phyloP scores from a whole-genome alignment of 305 asterid genomes.

The Fraxinus nigra region DNA sequence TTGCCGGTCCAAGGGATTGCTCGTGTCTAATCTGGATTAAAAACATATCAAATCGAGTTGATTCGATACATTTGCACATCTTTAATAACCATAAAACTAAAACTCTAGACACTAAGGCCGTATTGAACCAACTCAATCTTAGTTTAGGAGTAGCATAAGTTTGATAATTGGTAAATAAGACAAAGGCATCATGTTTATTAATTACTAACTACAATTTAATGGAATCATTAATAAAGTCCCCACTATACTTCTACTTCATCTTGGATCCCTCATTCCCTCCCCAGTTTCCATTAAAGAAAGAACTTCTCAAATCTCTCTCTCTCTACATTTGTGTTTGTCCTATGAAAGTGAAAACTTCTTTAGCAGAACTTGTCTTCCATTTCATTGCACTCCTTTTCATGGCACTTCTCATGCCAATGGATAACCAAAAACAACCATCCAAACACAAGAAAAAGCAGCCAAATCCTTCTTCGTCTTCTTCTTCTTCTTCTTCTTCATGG shows the following conservation, averaged over 20 bases:
- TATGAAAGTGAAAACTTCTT: conserved; percentile 38
- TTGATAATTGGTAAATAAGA: not conserved
- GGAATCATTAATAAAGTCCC: conserved; percentile 12
- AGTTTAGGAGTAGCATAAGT: not conserved
- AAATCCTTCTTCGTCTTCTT: conserved; percentile 14
- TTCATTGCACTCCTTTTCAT: conserved; percentile 48
- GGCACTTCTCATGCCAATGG: conserved; percentile 51
- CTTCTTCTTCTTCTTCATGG: conserved; percentile 57
- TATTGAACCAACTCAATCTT: not conserved
- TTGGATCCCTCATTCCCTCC: conserved; percentile 50
- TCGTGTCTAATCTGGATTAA: no score
- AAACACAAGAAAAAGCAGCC: conserved; percentile 46
- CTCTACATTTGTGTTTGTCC: not conserved
- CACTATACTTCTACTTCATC: conserved; percentile 24
- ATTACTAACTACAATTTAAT: conserved; percentile 3
- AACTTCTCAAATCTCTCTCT: conserved; percentile 20
- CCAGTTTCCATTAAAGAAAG: conserved; percentile 43
- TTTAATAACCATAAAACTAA: not conserved
- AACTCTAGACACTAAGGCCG: not conserved
- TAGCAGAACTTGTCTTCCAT: conserved; percentile 33
- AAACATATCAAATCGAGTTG: no score
- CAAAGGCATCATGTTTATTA: not conserved
- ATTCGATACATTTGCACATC: not conserved
- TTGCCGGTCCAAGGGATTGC: not conserved
- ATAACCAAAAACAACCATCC: conserved; percentile 26